Evolutionary conservation across 2,329 filamentous ascomycete genomes (phyloP), one percentile per base, ranked within the genome.

Genomic region (Gyromitra esculenta): DNA sequence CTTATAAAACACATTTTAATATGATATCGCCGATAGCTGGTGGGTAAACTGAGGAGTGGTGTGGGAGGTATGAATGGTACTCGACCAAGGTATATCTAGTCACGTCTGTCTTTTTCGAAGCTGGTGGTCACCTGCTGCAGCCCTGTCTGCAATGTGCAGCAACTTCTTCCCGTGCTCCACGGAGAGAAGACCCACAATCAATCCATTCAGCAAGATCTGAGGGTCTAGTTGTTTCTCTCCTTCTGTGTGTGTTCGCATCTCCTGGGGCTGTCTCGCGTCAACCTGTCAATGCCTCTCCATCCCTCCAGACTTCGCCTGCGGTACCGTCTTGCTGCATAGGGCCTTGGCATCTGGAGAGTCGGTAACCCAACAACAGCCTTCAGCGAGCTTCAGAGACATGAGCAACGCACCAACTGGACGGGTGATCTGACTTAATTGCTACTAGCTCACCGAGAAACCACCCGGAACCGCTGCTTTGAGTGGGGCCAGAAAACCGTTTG

Each of bases 381-480:
- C 65, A 63, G 39, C 63, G 25, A 18, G 31, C 7, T 37, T 68
- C 11, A 67, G 63, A 73, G 54, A 69, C 54, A 59, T 73, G 39
- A 57, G 66, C 52, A 64, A 74, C 65, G 50, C 70, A 74, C 70
- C 75, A 74, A 65, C 75, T 70, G 64, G 59, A 65, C 64, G 75
- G 71, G 70, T 77, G 75, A 77, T 77, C 74, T 69, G 74, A 74
- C 70, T 76, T 64, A 35, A 74, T 75, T 77, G 60, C 48, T 65
- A 48, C 64, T 74, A 75, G 71, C 52, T 59, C 75, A 66, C 70
- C 59, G 71, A 75, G 70, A 6, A 60, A 60, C 73, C 59, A 77
- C 75, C 74, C 71, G 60, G 60, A 59, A 73, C 75, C 65, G 43
- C 75, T 69, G 48, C 63, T 74, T 62, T 43, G 64, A 74, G 75